Evolutionary conservation across 192 early-diverging fungal genomes (phyloP).

Genomic region (Thoreauomyces humboldtii): DNA sequence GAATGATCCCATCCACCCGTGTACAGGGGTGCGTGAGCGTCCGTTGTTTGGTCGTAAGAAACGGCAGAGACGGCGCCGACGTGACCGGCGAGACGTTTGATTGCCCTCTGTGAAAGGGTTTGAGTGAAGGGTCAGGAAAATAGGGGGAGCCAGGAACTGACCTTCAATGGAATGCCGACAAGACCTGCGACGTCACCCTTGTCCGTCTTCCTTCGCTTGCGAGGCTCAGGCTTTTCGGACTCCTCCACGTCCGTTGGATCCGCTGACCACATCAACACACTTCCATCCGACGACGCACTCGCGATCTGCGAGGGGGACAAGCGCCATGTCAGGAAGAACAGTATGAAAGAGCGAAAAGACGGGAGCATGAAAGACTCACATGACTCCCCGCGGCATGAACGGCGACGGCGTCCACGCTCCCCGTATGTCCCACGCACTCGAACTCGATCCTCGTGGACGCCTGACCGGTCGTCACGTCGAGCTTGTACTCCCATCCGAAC

Average conservation of each 20-base stretch:
- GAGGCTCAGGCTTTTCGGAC: constrained; percentile 3
- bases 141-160: not conserved
- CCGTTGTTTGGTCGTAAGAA: constrained; percentile 46
- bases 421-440: constrained; percentile 70
- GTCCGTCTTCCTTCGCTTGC: constrained; percentile 16
- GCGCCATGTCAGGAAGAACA: too few species aligned
- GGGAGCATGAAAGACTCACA: too few species aligned
- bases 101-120: constrained; percentile 11
- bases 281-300: constrained; percentile 72
- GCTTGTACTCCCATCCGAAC: constrained; percentile 21
- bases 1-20: constrained; percentile 94
- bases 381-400: constrained; percentile 42
- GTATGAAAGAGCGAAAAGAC: too few species aligned
- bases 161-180: constrained; percentile 17
- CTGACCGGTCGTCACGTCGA: constrained; percentile 1
- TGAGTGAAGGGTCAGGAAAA: not conserved
- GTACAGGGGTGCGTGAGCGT: constrained; percentile 64
- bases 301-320: constrained; percentile 61
- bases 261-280: constrained; percentile 73
- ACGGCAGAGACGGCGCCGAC: constrained; percentile 73
- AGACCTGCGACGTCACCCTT: constrained; percentile 39
- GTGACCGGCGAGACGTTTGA: constrained; percentile 62
- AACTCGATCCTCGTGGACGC: not conserved
- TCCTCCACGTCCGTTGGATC: constrained; percentile 37
- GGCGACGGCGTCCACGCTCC: constrained; percentile 71